Evolutionary conservation across 495 filamentous ascomycete genomes (phyloP).

Genomic region (Tuber brumale): DNA sequence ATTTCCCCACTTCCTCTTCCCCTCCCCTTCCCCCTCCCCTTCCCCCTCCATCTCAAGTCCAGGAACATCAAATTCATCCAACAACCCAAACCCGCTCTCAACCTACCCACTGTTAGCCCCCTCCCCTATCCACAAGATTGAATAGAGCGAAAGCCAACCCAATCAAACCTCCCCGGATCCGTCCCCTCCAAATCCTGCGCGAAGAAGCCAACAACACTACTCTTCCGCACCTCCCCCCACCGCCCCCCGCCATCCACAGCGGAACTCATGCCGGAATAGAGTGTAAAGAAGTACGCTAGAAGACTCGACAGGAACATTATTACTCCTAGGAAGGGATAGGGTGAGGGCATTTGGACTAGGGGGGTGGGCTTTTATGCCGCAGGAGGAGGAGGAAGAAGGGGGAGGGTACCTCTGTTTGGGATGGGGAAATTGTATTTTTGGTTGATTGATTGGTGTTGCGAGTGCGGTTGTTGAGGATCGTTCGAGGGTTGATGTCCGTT

Average conservation of each 20-base stretch:
- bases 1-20: constrained; percentile 53
- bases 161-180: constrained; percentile 59
- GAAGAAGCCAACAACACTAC: constrained; percentile 62
- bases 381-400: too few species aligned
- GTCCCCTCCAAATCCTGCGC: constrained; percentile 61
- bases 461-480: background rate
- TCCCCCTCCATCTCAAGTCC: background rate
- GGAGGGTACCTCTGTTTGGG: background rate
- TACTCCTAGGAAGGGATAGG: constrained; percentile 10
- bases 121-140: background rate
- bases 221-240: constrained; percentile 50
- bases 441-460: background rate
- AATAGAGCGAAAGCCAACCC: constrained; percentile 46
- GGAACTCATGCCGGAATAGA: background rate
- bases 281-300: background rate
- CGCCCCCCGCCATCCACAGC: background rate
- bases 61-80: constrained; percentile 25
- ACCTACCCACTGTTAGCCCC: constrained; percentile 44
- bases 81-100: constrained; percentile 55
- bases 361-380: background rate
- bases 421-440: background rate
- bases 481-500: background rate
- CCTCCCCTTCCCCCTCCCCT: background rate
- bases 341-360: background rate
- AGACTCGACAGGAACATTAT: constrained; percentile 20